These are phyloP conservation scores for Nakaseomyces nivariensis DNA, from an alignment of 1,139 yeast genomes.

Conservation along the genomic window DNA sequence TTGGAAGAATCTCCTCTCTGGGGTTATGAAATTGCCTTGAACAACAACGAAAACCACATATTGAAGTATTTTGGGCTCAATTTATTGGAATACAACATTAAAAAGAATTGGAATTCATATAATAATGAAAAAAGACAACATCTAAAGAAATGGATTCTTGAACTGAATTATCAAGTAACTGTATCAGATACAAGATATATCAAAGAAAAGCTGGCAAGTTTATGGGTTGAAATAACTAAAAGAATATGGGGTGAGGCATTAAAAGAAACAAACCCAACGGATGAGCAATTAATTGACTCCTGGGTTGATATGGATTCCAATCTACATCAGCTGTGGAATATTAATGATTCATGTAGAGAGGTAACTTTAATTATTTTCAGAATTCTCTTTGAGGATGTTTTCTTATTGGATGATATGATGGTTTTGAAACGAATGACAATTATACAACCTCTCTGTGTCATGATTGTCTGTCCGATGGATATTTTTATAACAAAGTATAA, in stretches of 20 bases:
- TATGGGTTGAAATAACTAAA: slow-evolving; percentile 93
- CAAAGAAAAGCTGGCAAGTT: slow-evolving; percentile 76
- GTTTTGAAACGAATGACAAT: slow-evolving; percentile 75
- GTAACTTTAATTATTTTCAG: slow-evolving; percentile 68
- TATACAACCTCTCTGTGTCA: slow-evolving; percentile 72
- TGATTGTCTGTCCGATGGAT: slow-evolving; percentile 64
- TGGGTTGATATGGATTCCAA: slow-evolving; percentile 86
- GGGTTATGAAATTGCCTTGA: slow-evolving; percentile 81
- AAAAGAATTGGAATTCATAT: slow-evolving; percentile 43
- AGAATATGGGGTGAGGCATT: slow-evolving; percentile 72
- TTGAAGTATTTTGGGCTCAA: slow-evolving; percentile 89
- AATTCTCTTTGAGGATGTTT: slow-evolving; percentile 89
- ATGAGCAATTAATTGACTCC: slow-evolving; percentile 49
- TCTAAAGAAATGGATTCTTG: slow-evolving; percentile 75
- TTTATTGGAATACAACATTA: slow-evolving; percentile 63
- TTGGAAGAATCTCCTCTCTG: slow-evolving; percentile 82
- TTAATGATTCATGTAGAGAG: slow-evolving; percentile 55
- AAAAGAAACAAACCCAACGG: slow-evolving; percentile 29
- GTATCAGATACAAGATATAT: slow-evolving; percentile 78
- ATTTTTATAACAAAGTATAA: slow-evolving; percentile 62
- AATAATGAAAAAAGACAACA: slow-evolving; percentile 60
- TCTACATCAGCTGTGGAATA: slow-evolving; percentile 65
- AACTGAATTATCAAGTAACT: slow-evolving; percentile 51
- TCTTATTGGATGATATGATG: slow-evolving; percentile 79
- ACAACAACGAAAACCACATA: slow-evolving; percentile 31